A percentile compares a stretch with the other conserved stretches of the same genome.
These are phyloP conservation scores for Colletotrichum limetticola DNA, from an alignment of 2,329 filamentous ascomycete species.

Conservation along the genomic window DNA sequence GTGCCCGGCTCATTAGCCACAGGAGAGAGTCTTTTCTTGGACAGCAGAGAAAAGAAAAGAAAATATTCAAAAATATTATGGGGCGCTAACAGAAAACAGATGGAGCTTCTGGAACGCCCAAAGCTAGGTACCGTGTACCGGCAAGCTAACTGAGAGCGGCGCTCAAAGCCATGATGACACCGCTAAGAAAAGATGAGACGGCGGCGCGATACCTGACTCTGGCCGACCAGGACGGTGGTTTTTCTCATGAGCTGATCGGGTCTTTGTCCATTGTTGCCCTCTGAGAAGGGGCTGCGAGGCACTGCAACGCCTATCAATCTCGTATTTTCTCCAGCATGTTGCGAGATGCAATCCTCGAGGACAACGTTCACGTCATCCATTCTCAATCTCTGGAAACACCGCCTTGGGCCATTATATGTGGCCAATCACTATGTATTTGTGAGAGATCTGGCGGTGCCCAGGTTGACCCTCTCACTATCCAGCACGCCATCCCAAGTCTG, in stretches of 20 bases:
- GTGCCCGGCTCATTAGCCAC: slow-evolving; percentile 15
- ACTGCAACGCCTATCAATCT: not conserved
- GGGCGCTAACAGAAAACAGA: slow-evolving; percentile 11
- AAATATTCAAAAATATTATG: not conserved
- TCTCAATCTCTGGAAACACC: not conserved
- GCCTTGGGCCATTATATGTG: too few relatives aligned
- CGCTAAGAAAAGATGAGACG: slow-evolving; percentile 28
- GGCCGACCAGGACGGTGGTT: not conserved
- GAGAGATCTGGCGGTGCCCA: too few relatives aligned
- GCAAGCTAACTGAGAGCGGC: slow-evolving; percentile 19
- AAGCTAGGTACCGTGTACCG: not conserved
- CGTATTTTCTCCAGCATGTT: not conserved
- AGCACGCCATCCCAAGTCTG: too few relatives aligned
- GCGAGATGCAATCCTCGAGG: not conserved
- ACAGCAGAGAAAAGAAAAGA: not conserved
- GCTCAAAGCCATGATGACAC: slow-evolving; percentile 5
- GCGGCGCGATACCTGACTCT: slow-evolving; percentile 11
- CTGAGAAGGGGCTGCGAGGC: not conserved
- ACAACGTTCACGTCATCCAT: not conserved
- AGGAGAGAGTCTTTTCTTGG: not conserved
- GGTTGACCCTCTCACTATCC: too few relatives aligned
- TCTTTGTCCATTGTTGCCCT: slow-evolving; percentile 7
- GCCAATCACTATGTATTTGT: too few relatives aligned
- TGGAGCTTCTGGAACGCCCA: slow-evolving; percentile 16
- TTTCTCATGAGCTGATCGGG: not conserved